These are phyloP conservation scores for Diplodia sapinea DNA, from an alignment of 2,329 filamentous ascomycete species.

Conservation along the genomic window DNA sequence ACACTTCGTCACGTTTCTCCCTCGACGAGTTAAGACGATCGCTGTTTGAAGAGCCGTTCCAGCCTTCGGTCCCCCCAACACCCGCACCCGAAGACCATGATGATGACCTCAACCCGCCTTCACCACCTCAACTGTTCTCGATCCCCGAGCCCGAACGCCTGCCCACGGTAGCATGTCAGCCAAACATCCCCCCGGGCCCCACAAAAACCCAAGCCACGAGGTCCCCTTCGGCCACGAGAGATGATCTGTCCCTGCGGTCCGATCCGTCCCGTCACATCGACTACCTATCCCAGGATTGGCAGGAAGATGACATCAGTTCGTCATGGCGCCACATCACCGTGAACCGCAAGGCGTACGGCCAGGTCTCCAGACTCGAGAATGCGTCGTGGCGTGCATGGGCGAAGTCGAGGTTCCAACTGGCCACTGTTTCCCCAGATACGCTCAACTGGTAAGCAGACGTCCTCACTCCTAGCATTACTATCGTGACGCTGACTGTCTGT, in stretches of 20 bases:
- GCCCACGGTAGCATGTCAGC: conserved; percentile 57
- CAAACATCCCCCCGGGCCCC: conserved; percentile 56
- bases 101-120: not conserved
- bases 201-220: conserved; percentile 58
- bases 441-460: conserved; percentile 78
- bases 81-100: no score
- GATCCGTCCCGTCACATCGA: conserved; percentile 90
- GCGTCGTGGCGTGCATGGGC: conserved; percentile 98
- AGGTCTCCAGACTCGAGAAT: conserved; percentile 85
- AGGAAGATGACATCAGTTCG: conserved; percentile 94
- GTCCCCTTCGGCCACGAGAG: conserved; percentile 65
- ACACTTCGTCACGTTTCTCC: no score
- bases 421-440: conserved; percentile 86
- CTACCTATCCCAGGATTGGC: conserved; percentile 94
- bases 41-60: no score
- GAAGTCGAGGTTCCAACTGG: conserved; percentile 85
- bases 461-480: not conserved
- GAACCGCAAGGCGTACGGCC: conserved; percentile 77
- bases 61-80: not conserved
- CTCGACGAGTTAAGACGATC: no score
- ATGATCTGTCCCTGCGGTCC: conserved; percentile 76
- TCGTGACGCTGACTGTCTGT: no score
- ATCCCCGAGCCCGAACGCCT: not conserved
- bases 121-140: not conserved
- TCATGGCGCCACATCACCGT: conserved; percentile 94